phyloP scores from a whole-genome alignment of 352 stramenopile genomes.

The Pythium catenulatum region DNA sequence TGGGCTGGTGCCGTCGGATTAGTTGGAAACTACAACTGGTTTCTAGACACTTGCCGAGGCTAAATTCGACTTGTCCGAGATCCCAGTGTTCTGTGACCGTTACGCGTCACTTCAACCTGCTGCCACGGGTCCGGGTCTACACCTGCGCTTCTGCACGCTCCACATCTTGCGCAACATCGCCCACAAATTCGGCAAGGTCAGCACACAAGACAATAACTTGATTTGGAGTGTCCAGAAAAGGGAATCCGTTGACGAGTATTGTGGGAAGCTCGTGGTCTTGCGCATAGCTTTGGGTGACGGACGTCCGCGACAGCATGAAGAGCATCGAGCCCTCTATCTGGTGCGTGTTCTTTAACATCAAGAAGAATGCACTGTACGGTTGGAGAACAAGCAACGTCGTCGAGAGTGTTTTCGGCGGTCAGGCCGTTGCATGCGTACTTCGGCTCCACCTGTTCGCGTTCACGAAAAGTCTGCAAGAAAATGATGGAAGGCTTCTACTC shows the following conservation, averaged over 20 bases:
- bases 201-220: neutral
- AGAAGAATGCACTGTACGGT: slow-evolving; percentile 34
- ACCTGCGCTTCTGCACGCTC: slow-evolving; percentile 40
- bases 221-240: slow-evolving; percentile 37
- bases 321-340: too few species aligned
- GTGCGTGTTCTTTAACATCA: slow-evolving; percentile 37
- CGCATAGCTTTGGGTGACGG: neutral
- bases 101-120: neutral
- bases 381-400: slow-evolving; percentile 58
- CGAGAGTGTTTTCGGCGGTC: slow-evolving; percentile 29
- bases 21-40: slow-evolving; percentile 37
- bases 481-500: slow-evolving; percentile 14
- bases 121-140: neutral
- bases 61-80: neutral
- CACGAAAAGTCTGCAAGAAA: slow-evolving; percentile 15
- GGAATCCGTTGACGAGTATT: slow-evolving; percentile 22
- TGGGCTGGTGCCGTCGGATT: slow-evolving; percentile 21
- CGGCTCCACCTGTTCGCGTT: neutral
- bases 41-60: slow-evolving; percentile 18
- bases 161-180: slow-evolving; percentile 29
- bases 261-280: neutral
- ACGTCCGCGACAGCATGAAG: too few species aligned
- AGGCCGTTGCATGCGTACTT: neutral
- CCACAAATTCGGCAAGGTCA: slow-evolving; percentile 21
- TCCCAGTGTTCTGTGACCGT: slow-evolving; percentile 35